Percentiles rank a stretch among this genome's conserved stretches.
Evolutionary conservation across 495 filamentous ascomycete genomes (phyloP).

Genomic region (Pseudomonodictys pantanalensis): DNA sequence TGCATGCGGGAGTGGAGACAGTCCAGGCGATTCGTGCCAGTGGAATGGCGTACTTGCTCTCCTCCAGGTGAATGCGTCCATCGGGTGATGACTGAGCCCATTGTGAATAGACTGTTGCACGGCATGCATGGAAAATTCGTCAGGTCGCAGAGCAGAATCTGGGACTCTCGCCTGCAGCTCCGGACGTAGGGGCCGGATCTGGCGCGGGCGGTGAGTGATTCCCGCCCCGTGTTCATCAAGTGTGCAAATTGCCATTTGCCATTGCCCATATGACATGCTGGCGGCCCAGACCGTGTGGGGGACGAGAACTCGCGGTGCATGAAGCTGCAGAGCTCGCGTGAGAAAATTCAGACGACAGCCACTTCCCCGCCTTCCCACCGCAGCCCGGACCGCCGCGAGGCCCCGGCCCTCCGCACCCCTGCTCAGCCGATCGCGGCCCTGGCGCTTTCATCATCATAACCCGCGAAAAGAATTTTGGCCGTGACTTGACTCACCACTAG

Average conservation of each 20-base stretch:
- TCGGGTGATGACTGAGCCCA: no score
- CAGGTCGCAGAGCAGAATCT: no score
- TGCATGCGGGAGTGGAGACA: no score
- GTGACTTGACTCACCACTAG: conserved; percentile 19
- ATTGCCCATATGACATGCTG: not conserved
- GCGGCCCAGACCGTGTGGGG: not conserved
- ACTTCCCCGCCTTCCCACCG: conserved; percentile 8
- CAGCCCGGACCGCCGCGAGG: not conserved
- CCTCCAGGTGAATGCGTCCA: no score
- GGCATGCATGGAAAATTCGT: no score
- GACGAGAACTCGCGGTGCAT: not conserved
- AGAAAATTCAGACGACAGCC: not conserved
- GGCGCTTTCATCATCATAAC: conserved; percentile 18
- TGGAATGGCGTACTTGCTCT: no score
- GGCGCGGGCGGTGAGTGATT: not conserved
- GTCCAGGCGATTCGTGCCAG: no score
- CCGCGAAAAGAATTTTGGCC: conserved; percentile 16
- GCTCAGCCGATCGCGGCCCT: conserved; percentile 17
- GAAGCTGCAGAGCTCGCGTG: not conserved
- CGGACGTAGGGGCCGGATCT: no score
- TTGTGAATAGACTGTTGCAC: no score
- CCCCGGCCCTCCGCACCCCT: not conserved
- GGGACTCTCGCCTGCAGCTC: no score
- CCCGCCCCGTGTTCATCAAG: not conserved
- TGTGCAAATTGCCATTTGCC: not conserved